Percentiles rank a stretch among this genome's conserved stretches.
Conservation (phyloP, 1,139 yeast species). For the Nakaseomyces uthaithaninus region DNA sequence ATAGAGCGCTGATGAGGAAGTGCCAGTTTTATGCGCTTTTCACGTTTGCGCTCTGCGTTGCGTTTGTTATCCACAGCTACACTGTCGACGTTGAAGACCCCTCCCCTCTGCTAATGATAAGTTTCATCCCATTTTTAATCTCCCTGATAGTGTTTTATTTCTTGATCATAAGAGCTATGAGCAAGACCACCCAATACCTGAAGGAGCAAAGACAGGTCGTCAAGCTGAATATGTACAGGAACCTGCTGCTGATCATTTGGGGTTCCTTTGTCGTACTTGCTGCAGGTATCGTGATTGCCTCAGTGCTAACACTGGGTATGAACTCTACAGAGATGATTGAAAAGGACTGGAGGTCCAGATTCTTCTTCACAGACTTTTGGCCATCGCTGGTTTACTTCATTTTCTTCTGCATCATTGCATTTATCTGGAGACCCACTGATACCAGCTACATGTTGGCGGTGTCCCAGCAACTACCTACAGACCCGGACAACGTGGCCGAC, state of each 20-base stretch:
- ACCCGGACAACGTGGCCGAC: conserved; percentile 64
- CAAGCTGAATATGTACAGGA: conserved; percentile 78
- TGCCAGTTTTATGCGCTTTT: conserved; percentile 69
- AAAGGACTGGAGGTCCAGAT: conserved; percentile 85
- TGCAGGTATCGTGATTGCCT: conserved; percentile 61
- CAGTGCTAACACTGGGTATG: conserved; percentile 66
- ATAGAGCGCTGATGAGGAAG: conserved; percentile 65
- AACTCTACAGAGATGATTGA: conserved; percentile 71
- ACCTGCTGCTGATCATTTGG: conserved; percentile 65
- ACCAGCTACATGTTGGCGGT: conserved; percentile 92
- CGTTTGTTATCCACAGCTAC: conserved; percentile 65
- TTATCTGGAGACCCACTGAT: conserved; percentile 96
- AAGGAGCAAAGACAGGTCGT: conserved; percentile 85
- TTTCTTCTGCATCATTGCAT: conserved; percentile 76
- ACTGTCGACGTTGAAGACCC: conserved; percentile 41
- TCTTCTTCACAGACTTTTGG: conserved; percentile 89
- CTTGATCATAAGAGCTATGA: conserved; percentile 63
- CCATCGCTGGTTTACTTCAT: conserved; percentile 81
- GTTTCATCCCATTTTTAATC: conserved; percentile 61
- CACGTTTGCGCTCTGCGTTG: conserved; percentile 61
- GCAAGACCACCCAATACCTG: conserved; percentile 63
- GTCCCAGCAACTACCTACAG: conserved; percentile 85
- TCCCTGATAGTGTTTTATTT: conserved; percentile 69
- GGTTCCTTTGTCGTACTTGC: conserved; percentile 51
- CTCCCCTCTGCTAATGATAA: conserved; percentile 35